Evolutionary conservation across 805 yeast genomes (phyloP).

Genomic region (Tetrapisispora pingtungensis): DNA sequence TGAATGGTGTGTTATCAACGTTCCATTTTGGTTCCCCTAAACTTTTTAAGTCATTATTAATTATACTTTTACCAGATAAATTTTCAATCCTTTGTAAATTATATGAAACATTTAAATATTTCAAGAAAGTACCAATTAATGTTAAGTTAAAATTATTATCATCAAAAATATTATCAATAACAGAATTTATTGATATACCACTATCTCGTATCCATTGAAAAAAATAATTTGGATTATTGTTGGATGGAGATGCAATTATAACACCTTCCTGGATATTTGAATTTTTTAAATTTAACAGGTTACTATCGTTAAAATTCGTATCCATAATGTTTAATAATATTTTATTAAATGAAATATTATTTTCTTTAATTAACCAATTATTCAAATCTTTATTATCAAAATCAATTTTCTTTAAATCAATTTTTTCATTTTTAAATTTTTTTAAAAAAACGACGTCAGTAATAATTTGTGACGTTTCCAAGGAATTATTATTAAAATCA

Average conservation of each 20-base stretch:
- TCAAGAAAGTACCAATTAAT: slow-evolving; percentile 35
- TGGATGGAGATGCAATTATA: slow-evolving; percentile 80
- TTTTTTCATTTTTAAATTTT: slow-evolving; percentile 2
- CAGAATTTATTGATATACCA: slow-evolving; percentile 64
- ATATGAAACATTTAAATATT: slow-evolving; percentile 51
- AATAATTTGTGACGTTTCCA: background rate
- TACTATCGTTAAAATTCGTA: background rate
- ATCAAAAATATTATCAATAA: slow-evolving; percentile 42
- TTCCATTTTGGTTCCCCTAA: slow-evolving; percentile 88
- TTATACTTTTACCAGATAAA: slow-evolving; percentile 45
- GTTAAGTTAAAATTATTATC: slow-evolving; percentile 9
- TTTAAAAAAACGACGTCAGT: background rate
- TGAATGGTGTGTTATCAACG: slow-evolving; percentile 54
- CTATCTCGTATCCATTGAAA: slow-evolving; percentile 89
- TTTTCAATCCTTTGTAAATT: slow-evolving; percentile 57
- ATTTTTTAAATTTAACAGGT: background rate
- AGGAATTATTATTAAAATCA: background rate
- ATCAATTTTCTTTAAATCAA: slow-evolving; percentile 9
- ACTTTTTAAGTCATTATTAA: slow-evolving; percentile 37
- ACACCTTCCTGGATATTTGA: slow-evolving; percentile 38
- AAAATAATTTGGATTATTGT: slow-evolving; percentile 60
- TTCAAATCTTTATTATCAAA: slow-evolving; percentile 29
- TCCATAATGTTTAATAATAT: slow-evolving; percentile 44
- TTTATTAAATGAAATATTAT: slow-evolving; percentile 31
- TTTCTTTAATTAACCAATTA: slow-evolving; percentile 38